Conservation (phyloP, 75 land plant species). For the Picea sitchensis region DNA sequence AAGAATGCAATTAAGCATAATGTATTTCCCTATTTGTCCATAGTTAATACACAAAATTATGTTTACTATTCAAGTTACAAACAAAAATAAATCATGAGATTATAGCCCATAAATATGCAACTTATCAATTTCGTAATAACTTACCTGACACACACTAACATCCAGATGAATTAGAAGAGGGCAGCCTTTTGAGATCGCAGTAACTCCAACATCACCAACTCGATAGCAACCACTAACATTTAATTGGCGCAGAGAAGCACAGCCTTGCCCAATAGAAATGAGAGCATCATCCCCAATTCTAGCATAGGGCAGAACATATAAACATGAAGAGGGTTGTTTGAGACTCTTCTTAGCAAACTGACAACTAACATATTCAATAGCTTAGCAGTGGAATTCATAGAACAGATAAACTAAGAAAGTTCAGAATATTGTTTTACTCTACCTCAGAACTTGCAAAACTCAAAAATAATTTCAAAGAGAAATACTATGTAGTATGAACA, state of each 20-base stretch:
- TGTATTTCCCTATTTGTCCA: not conserved
- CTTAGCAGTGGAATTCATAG: not conserved
- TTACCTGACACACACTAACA: constrained; percentile 86
- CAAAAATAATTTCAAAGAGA: no score
- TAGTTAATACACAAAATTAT: not conserved
- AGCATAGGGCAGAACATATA: constrained; percentile 4
- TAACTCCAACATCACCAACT: constrained; percentile 80
- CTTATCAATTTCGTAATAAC: constrained; percentile 1
- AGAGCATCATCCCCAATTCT: constrained; percentile 91
- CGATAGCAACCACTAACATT: constrained; percentile 88
- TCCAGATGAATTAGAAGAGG: constrained; percentile 65
- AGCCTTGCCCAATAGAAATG: constrained; percentile 72
- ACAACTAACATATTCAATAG: not conserved
- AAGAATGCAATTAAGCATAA: not conserved
- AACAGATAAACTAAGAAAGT: not conserved
- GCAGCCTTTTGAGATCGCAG: constrained; percentile 79
- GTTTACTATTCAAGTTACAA: not conserved
- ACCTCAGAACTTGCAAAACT: not conserved
- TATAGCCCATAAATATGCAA: not conserved
- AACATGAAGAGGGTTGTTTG: not conserved
- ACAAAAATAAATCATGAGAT: not conserved
- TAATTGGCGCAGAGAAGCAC: constrained; percentile 50
- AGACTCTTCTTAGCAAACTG: not conserved
- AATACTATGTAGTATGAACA: not conserved
- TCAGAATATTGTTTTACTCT: not conserved